Conservation (phyloP, 345 rosid genomes). For the Citrus cavaleriei region DNA sequence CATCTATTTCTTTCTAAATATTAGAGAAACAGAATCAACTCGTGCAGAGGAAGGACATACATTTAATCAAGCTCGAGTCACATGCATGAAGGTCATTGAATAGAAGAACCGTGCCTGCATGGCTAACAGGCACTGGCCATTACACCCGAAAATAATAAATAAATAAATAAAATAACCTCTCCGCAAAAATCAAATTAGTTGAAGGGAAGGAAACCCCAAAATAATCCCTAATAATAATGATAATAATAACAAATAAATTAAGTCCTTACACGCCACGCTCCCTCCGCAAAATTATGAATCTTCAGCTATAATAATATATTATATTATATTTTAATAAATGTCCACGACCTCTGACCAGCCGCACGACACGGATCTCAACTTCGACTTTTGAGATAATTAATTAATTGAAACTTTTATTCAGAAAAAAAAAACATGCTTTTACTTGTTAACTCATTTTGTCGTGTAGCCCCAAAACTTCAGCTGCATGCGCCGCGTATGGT, state of each 20-base stretch:
- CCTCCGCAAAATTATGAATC: too few species aligned
- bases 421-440: background rate
- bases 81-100: too few species aligned
- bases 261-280: background rate
- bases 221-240: too few species aligned
- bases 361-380: conserved; percentile 1
- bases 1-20: too few species aligned
- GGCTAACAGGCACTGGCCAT: too few species aligned
- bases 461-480: background rate
- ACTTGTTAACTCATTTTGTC: background rate
- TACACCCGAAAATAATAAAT: too few species aligned
- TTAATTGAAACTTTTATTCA: too few species aligned
- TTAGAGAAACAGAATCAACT: too few species aligned
- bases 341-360: background rate
- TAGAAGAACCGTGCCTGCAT: too few species aligned
- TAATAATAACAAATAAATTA: background rate
- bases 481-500: conserved; percentile 1
- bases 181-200: background rate
- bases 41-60: too few species aligned
- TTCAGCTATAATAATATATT: background rate
- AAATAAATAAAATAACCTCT: too few species aligned
- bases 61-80: too few species aligned
- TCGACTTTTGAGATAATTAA: background rate
- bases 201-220: background rate
- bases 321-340: background rate